Percentiles rank a stretch among this genome's conserved stretches.
These are phyloP conservation scores for Fusarium pilosicola DNA, from an alignment of 2,329 filamentous ascomycete genomes.

Conservation along the genomic window DNA sequence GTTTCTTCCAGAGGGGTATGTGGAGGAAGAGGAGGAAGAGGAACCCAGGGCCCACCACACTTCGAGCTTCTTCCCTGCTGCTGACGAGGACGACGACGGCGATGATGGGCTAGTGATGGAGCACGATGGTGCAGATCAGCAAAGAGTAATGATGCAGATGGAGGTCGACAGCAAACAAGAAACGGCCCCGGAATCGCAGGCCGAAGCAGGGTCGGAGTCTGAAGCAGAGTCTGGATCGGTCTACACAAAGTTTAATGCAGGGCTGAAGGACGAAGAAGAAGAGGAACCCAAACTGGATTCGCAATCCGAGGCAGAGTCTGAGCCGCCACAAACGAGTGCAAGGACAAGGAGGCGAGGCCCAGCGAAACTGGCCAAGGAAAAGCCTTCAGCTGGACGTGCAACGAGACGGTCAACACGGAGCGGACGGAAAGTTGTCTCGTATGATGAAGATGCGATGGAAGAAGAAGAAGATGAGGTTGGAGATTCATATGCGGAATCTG, in stretches of 20 bases:
- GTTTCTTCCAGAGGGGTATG: conserved; percentile 67
- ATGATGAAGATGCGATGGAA: conserved; percentile 22
- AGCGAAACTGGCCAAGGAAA: conserved; percentile 1
- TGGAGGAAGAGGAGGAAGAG: conserved; percentile 57
- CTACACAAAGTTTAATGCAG: background rate
- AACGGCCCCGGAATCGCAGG: background rate
- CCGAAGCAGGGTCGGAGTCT: background rate
- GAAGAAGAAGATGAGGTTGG: conserved; percentile 18
- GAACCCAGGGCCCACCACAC: conserved; percentile 45
- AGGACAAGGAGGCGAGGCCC: conserved; percentile 6
- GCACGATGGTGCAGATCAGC: conserved; percentile 23
- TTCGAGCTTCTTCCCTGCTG: conserved; percentile 61
- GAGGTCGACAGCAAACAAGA: conserved; percentile 5
- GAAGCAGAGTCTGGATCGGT: background rate
- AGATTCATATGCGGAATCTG: conserved; percentile 16
- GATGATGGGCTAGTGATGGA: conserved; percentile 51
- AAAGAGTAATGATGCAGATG: background rate
- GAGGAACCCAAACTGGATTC: background rate
- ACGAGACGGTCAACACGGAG: conserved; percentile 35
- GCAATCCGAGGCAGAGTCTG: conserved; percentile 7
- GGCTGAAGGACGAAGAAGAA: background rate
- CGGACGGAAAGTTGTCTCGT: conserved; percentile 22
- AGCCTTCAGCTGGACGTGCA: background rate
- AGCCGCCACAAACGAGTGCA: background rate
- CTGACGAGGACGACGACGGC: conserved; percentile 55